Conservation (phyloP, 352 stramenopile species). For the Globisporangium perplexum region DNA sequence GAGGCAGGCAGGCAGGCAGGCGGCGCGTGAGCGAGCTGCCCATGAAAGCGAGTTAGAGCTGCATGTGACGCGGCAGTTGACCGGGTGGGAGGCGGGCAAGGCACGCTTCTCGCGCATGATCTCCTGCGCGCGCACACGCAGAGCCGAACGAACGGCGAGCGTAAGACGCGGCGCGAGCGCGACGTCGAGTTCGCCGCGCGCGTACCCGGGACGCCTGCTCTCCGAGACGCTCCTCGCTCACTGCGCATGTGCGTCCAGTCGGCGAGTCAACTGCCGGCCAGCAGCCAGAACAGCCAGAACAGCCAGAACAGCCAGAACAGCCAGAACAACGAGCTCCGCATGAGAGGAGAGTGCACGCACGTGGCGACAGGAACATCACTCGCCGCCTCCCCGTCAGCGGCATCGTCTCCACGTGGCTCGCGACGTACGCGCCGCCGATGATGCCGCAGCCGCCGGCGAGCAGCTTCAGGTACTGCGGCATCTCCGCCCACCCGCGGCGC, state of each 20-base stretch:
- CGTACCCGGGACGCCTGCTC: slow-evolving; percentile 26
- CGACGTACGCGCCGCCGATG: slow-evolving; percentile 18
- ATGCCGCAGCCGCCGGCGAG: slow-evolving; percentile 14
- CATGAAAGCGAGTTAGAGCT: not conserved
- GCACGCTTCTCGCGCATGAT: slow-evolving; percentile 36
- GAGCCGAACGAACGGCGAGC: not conserved
- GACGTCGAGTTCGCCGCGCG: too few species aligned
- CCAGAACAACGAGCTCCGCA: too few species aligned
- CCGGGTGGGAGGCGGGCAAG: slow-evolving; percentile 39
- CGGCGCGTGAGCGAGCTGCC: not conserved
- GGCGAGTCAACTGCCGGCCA: too few species aligned
- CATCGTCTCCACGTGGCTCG: slow-evolving; percentile 58
- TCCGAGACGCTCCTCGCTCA: slow-evolving; percentile 41
- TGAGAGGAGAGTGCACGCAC: slow-evolving; percentile 14
- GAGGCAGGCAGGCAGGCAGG: too few species aligned
- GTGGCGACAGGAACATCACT: slow-evolving; percentile 56
- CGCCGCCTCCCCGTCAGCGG: slow-evolving; percentile 42
- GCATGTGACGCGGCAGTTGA: slow-evolving; percentile 10
- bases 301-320: too few species aligned
- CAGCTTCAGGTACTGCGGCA: slow-evolving; percentile 30
- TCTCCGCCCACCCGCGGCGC: slow-evolving; percentile 27
- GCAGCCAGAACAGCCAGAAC: too few species aligned
- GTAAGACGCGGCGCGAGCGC: not conserved
- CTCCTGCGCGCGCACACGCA: slow-evolving; percentile 15
- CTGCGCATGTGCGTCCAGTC: too few species aligned